These are phyloP conservation scores for Dunaliella primolecta DNA, from an alignment of 139 green algal species.

Conservation along the genomic window DNA sequence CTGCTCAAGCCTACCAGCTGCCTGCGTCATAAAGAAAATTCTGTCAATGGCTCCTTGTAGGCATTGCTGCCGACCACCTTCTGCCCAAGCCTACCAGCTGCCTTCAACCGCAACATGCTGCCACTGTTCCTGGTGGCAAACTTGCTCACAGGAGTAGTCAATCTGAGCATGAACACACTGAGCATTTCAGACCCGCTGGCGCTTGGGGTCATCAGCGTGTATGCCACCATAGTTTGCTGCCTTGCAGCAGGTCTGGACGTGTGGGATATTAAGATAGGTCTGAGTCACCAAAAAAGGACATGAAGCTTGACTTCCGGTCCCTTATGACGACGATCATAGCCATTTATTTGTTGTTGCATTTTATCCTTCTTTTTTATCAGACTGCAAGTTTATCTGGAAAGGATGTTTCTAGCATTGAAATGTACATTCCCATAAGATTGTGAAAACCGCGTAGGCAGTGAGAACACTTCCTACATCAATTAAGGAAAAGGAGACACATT, in stretches of 20 bases:
- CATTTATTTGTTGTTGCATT: background rate
- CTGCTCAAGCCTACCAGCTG: too few relatives aligned
- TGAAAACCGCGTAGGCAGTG: too few relatives aligned
- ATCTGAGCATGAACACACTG: slow-evolving; percentile 34
- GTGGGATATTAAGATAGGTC: background rate
- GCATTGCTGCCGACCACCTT: slow-evolving; percentile 15
- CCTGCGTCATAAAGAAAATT: too few relatives aligned
- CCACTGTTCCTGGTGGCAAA: slow-evolving; percentile 76
- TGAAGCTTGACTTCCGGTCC: too few relatives aligned
- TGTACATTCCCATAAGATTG: too few relatives aligned
- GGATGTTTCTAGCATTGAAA: too few relatives aligned
- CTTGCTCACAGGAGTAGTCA: slow-evolving; percentile 67
- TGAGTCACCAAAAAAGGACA: too few relatives aligned
- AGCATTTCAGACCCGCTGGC: background rate
- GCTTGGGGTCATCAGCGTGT: background rate
- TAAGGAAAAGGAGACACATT: background rate
- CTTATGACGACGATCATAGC: too few relatives aligned
- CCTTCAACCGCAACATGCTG: slow-evolving; percentile 56
- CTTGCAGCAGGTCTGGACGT: background rate
- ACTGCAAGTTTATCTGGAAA: too few relatives aligned
- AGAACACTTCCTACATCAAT: too few relatives aligned
- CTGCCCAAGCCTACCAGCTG: slow-evolving; percentile 23
- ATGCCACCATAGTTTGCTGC: slow-evolving; percentile 8
- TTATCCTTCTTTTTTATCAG: too few relatives aligned
- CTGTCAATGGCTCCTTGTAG: too few relatives aligned